Percentiles rank a stretch among this genome's conserved stretches.
phyloP scores from a whole-genome alignment of 148 eudicot genomes.

The Heliosperma pusillum region DNA sequence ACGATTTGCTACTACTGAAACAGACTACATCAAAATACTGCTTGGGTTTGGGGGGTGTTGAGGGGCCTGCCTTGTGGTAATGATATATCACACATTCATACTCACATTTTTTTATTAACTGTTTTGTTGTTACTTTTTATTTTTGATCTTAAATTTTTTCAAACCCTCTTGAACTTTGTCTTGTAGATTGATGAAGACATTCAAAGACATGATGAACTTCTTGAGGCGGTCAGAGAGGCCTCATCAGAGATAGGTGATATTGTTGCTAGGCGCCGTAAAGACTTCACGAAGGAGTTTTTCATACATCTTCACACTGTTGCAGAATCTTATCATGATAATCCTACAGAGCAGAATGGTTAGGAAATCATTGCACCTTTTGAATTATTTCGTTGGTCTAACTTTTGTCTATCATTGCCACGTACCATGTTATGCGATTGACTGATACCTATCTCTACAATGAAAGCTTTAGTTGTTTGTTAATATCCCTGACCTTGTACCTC shows the following conservation, averaged over 20 bases:
- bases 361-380: not conserved
- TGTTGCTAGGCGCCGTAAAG: slow-evolving; percentile 88
- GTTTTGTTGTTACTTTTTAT: no score
- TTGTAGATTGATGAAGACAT: slow-evolving; percentile 84
- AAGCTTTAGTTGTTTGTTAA: slow-evolving; percentile 3
- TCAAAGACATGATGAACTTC: slow-evolving; percentile 79
- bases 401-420: not conserved
- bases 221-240: slow-evolving; percentile 47
- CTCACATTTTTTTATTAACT: not conserved
- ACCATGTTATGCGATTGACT: slow-evolving; percentile 4
- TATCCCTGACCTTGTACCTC: not conserved
- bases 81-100: not conserved
- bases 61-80: no score
- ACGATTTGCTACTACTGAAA: not conserved
- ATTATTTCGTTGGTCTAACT: slow-evolving; percentile 2
- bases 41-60: not conserved
- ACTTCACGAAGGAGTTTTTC: slow-evolving; percentile 88
- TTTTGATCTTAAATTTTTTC: not conserved
- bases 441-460: not conserved
- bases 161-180: slow-evolving; percentile 1
- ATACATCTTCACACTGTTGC: slow-evolving; percentile 74
- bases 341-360: slow-evolving; percentile 76
- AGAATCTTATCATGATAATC: slow-evolving; percentile 72
- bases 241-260: slow-evolving; percentile 61
- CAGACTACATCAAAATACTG: slow-evolving; percentile 1